phyloP scores from a whole-genome alignment of 768 basidiomycete genomes.

The Boletus bicolor region DNA sequence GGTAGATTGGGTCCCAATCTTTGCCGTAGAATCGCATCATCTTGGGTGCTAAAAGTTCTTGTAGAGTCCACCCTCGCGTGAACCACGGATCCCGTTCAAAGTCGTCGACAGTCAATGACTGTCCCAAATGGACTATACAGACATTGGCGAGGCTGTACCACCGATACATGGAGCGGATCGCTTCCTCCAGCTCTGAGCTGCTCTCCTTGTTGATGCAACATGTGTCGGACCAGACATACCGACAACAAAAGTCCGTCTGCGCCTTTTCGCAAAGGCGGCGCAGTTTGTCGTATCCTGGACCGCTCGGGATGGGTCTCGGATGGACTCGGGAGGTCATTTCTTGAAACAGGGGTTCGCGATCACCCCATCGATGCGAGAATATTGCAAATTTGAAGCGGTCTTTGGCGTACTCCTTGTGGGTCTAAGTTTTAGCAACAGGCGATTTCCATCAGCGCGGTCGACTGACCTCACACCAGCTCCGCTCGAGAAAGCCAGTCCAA shows the following conservation, averaged over 20 bases:
- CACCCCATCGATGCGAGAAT: slow-evolving; percentile 11
- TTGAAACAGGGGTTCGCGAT: slow-evolving; percentile 2
- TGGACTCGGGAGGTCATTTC: slow-evolving; percentile 1
- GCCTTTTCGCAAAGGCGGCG: slow-evolving; percentile 7
- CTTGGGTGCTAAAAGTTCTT: slow-evolving; percentile 13
- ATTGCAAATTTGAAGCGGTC: slow-evolving; percentile 8
- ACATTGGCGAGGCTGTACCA: slow-evolving; percentile 18
- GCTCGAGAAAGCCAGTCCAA: slow-evolving; percentile 9
- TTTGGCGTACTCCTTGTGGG: slow-evolving; percentile 3
- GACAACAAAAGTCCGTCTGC: slow-evolving; percentile 2
- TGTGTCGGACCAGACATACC: slow-evolving; percentile 14
- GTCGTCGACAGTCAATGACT: slow-evolving; percentile 12
- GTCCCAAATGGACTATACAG: slow-evolving; percentile 16
- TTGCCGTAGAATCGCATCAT: slow-evolving; percentile 12
- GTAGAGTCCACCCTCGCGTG: slow-evolving; percentile 12
- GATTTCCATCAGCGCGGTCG: background rate
- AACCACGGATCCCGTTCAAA: slow-evolving; percentile 15
- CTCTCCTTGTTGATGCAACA: slow-evolving; percentile 13
- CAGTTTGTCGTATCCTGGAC: slow-evolving; percentile 8
- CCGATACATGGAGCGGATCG: slow-evolving; percentile 13
- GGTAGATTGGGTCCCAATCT: slow-evolving; percentile 10
- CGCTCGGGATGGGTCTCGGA: background rate
- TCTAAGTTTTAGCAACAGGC: too few species aligned
- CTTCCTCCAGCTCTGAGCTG: slow-evolving; percentile 11
- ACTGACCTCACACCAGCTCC: slow-evolving; percentile 5